Percentiles rank a stretch among this genome's conserved stretches.
Evolutionary conservation across 345 rosid species (phyloP).

Genomic region (Aurinia saxatilis): DNA sequence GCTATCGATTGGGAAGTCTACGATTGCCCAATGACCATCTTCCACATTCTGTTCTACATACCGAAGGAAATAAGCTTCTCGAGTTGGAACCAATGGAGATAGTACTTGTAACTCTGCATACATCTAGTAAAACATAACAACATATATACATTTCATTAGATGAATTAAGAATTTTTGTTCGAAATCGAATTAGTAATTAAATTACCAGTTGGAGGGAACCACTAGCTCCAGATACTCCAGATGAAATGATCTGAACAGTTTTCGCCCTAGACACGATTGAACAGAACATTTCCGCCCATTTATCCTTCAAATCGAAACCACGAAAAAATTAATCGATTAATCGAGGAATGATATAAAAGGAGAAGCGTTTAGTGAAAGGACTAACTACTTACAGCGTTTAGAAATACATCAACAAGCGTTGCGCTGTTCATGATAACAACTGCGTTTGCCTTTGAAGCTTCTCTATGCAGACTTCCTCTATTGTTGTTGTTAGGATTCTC

Average conservation of each 20-base stretch:
- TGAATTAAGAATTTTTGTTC: background rate
- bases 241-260: slow-evolving; percentile 57
- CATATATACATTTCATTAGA: background rate
- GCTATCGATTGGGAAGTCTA: slow-evolving; percentile 75
- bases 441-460: slow-evolving; percentile 64
- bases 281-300: slow-evolving; percentile 88
- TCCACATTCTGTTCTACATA: slow-evolving; percentile 68
- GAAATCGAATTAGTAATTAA: background rate
- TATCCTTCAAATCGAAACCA: slow-evolving; percentile 35
- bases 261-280: slow-evolving; percentile 86
- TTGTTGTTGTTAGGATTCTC: slow-evolving; percentile 30
- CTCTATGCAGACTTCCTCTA: slow-evolving; percentile 38
- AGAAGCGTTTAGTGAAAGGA: background rate
- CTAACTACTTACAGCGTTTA: slow-evolving; percentile 57
- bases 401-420: slow-evolving; percentile 69
- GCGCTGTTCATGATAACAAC: slow-evolving; percentile 91
- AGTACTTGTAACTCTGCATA: slow-evolving; percentile 73
- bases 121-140: slow-evolving; percentile 45
- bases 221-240: slow-evolving; percentile 58
- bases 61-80: slow-evolving; percentile 79
- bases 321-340: background rate
- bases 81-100: slow-evolving; percentile 75
- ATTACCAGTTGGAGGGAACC: slow-evolving; percentile 87
- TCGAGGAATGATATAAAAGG: background rate
- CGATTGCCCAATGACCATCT: slow-evolving; percentile 68